Percentiles rank a stretch among this genome's conserved stretches.
phyloP scores from a whole-genome alignment of 2,329 filamentous ascomycete genomes.

The Hypoxylon sp. region DNA sequence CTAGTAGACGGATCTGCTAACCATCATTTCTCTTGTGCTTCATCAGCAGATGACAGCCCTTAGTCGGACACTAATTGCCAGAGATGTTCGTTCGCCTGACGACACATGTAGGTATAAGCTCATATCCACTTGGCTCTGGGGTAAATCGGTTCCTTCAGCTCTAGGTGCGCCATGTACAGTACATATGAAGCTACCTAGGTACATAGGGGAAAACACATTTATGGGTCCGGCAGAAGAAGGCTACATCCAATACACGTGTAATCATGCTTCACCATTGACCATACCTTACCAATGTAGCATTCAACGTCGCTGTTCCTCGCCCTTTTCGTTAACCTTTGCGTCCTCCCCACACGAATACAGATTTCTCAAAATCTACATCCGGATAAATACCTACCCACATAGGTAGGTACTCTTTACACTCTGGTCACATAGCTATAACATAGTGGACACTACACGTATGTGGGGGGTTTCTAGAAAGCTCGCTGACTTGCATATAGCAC shows the following conservation, averaged over 20 bases:
- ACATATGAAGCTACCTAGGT: background rate
- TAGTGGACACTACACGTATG: slow-evolving; percentile 1
- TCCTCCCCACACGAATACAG: slow-evolving; percentile 2
- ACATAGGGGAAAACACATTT: slow-evolving; percentile 7
- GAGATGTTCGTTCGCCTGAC: slow-evolving; percentile 2
- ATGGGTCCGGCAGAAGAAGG: slow-evolving; percentile 21
- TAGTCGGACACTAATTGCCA: slow-evolving; percentile 16
- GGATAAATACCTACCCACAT: slow-evolving; percentile 32
- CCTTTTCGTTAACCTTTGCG: slow-evolving; percentile 4
- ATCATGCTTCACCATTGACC: slow-evolving; percentile 16
- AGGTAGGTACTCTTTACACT: slow-evolving; percentile 7
- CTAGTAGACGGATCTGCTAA: slow-evolving; percentile 28
- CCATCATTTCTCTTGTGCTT: slow-evolving; percentile 32
- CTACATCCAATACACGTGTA: slow-evolving; percentile 9
- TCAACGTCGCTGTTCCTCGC: slow-evolving; percentile 15
- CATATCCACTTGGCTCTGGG: slow-evolving; percentile 23
- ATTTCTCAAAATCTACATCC: slow-evolving; percentile 26
- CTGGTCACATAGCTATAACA: slow-evolving; percentile 11
- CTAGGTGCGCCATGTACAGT: background rate
- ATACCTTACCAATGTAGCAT: slow-evolving; percentile 15
- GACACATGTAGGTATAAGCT: slow-evolving; percentile 14
- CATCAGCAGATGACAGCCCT: slow-evolving; percentile 26
- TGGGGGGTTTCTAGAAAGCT: slow-evolving; percentile 28
- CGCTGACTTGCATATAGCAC: slow-evolving; percentile 21
- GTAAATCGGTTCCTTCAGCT: slow-evolving; percentile 17